Base-by-base conservation (phyloP, 768 basidiomycete species). In the Termitomyces sp. region DNA sequence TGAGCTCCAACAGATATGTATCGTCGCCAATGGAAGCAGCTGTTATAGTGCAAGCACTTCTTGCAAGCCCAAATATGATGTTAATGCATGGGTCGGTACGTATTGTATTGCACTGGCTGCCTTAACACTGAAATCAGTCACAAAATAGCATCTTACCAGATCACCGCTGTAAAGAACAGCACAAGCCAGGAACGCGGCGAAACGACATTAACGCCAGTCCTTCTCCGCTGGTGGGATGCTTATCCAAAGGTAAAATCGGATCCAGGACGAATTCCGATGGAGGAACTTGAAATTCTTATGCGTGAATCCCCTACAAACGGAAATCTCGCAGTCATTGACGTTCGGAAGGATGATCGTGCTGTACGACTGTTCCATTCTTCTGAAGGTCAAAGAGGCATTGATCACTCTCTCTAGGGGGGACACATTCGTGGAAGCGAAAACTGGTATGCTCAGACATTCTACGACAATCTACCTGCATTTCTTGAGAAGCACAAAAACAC, bases 161-260 rank as follows among this genome's bases (percentile, higher is more conserved):
- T 86, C 25, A 79, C 77, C 40, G 81, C 81, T 4, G 54, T 66
- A 17, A 85, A 84, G 61, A 62, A 70, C 2, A 40, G 15, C n/a
- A 54, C 60, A 4, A 63, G 63, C 1, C 56, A 43, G 6, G 60
- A 63, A 5, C 36, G 17, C 31, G 59, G 52, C 2, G 49, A 53
- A 52, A 40, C 43, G 54, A 63, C 25, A n/a, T 34, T 48, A 55
- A 62, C 32, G 9, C 34, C 70, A 2, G 66, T 69, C n/a, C 74
- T 85, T 37, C 67, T 71, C 15, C 72, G 72, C 3, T 85, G 81
- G 81, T 84, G 81, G 83, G 79, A 84, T 57, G 83, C 82, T 0
- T 85, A 81, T 65, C 85, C 85, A 0, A 48, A 64, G 5, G 70
- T 72, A 40, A 65, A 67, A 45, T 76, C 80, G 1, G 66, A 73